Evolutionary conservation across 1,139 yeast species (phyloP).

Genomic region (Yamadazyma diospyri): DNA sequence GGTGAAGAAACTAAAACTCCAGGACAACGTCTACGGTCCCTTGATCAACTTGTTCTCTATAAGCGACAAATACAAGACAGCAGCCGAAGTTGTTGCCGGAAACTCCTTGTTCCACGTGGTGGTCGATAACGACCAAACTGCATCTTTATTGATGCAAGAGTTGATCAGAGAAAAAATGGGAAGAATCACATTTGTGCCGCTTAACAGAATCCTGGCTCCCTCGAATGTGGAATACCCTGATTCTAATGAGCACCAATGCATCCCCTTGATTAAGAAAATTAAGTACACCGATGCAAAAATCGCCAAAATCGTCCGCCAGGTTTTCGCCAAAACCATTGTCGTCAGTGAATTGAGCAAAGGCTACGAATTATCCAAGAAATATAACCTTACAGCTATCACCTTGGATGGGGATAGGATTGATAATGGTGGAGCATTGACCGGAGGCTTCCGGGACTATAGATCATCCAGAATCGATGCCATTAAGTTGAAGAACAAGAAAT

Average conservation of each 20-base stretch:
- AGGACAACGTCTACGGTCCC: conserved; percentile 71
- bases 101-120: conserved; percentile 81
- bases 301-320: conserved; percentile 66
- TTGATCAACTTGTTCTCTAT: conserved; percentile 79
- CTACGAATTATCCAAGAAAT: conserved; percentile 59
- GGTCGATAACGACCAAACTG: conserved; percentile 85
- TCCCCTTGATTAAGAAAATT: conserved; percentile 74
- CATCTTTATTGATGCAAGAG: conserved; percentile 74
- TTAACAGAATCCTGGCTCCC: conserved; percentile 57
- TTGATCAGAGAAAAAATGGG: conserved; percentile 70
- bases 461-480: conserved; percentile 70
- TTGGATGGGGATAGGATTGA: conserved; percentile 91
- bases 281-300: conserved; percentile 51
- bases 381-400: conserved; percentile 74
- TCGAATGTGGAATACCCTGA: conserved; percentile 46
- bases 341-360: conserved; percentile 70
- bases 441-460: conserved; percentile 79
- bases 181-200: conserved; percentile 86
- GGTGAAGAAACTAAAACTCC: conserved; percentile 50
- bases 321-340: conserved; percentile 79
- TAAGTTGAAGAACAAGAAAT: conserved; percentile 50
- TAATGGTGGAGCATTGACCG: conserved; percentile 77
- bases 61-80: conserved; percentile 77
- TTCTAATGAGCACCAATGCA: conserved; percentile 49
- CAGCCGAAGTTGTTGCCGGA: conserved; percentile 89